phyloP scores from a whole-genome alignment of 179 eudicot species.

The Vitellaria paradoxa region DNA sequence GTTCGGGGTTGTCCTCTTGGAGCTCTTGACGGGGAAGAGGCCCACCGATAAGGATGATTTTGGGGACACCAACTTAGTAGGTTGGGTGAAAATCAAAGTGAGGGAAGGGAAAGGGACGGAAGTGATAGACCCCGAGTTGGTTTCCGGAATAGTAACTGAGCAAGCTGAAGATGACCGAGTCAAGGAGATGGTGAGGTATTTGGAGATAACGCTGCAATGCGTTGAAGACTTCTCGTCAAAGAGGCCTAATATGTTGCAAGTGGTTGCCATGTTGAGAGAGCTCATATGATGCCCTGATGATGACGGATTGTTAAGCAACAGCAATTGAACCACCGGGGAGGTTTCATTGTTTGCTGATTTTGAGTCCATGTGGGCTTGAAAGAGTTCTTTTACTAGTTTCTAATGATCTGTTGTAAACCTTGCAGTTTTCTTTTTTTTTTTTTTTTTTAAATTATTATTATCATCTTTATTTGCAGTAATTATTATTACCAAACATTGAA shows the following conservation, averaged over 20 bases:
- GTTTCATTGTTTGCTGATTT: constrained; percentile 7
- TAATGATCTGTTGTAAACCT: too few relatives aligned
- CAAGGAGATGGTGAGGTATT: constrained; percentile 76
- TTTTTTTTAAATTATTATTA: too few relatives aligned
- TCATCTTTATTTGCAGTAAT: too few relatives aligned
- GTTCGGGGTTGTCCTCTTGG: constrained; percentile 82
- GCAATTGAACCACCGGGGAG: constrained; percentile 18
- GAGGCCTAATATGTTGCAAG: constrained; percentile 96
- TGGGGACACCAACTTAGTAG: constrained; percentile 94
- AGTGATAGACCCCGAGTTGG: constrained; percentile 67
- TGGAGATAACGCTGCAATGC: constrained; percentile 71
- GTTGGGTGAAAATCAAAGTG: constrained; percentile 94
- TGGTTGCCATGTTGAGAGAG: constrained; percentile 87
- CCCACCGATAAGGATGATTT: constrained; percentile 98
- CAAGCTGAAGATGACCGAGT: constrained; percentile 61
- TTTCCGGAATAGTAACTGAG: constrained; percentile 39
- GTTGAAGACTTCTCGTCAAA: constrained; percentile 94
- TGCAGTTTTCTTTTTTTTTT: too few relatives aligned
- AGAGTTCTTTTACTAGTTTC: too few relatives aligned
- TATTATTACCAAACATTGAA: too few relatives aligned
- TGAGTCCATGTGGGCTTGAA: too few relatives aligned
- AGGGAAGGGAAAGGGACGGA: constrained; percentile 90
- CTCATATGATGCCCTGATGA: constrained; percentile 34
- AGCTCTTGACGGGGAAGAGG: constrained; percentile 76
- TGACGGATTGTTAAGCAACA: constrained; percentile 12